Percentiles rank a stretch among this genome's conserved stretches.
Evolutionary conservation across 2,329 filamentous ascomycete genomes (phyloP).

Genomic region (Rugonectria rugulosa): DNA sequence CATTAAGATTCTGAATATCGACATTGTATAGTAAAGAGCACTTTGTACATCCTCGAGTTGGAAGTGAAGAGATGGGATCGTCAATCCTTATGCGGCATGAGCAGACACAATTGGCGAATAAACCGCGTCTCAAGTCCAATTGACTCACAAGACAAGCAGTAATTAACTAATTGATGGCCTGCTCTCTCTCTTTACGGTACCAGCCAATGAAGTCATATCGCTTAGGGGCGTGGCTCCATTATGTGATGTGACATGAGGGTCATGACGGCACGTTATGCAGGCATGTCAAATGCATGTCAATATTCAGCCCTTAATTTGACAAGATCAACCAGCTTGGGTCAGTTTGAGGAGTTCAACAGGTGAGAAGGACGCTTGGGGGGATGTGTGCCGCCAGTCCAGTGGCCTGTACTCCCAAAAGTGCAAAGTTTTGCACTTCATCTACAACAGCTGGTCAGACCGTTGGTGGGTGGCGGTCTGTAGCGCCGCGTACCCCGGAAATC

Average conservation of each 20-base stretch:
- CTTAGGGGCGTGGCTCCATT: constrained; percentile 17
- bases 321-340: not conserved
- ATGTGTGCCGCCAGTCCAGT: too few relatives aligned
- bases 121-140: not conserved
- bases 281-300: constrained; percentile 4
- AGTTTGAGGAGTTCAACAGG: too few relatives aligned
- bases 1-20: constrained; percentile 95
- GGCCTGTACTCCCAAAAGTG: too few relatives aligned
- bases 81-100: not conserved
- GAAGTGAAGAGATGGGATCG: not conserved
- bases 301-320: constrained; percentile 18
- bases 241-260: not conserved
- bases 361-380: too few relatives aligned
- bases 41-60: too few relatives aligned
- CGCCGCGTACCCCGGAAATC: not conserved
- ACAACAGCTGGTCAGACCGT: not conserved
- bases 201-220: constrained; percentile 22
- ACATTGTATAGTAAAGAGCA: constrained; percentile 56
- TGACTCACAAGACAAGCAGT: too few relatives aligned
- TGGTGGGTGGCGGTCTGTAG: not conserved
- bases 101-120: not conserved
- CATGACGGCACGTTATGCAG: constrained; percentile 11
- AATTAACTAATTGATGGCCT: too few relatives aligned
- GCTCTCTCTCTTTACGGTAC: too few relatives aligned
- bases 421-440: not conserved